Evolutionary conservation across 2,329 filamentous ascomycete genomes (phyloP), one percentile per base, ranked within the genome.

Genomic region (Didymosphaeria variabile): DNA sequence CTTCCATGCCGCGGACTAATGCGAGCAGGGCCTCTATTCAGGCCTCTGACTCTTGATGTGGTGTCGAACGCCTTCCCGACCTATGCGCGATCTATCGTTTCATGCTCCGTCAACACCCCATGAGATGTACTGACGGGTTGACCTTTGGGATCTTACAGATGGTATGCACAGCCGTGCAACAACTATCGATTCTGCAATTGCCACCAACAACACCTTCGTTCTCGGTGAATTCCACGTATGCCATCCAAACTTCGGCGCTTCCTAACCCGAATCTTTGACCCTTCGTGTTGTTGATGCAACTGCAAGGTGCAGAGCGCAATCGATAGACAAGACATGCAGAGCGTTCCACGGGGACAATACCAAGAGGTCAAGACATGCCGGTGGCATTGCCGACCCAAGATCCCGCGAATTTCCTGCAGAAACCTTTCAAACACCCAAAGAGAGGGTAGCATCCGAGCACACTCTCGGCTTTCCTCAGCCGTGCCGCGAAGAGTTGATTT

Each of bases 361-460:
- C 32, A 45, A 55, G 52, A 32, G 17, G 26, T 19, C 19, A 45
- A 32, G 52, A 45, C 36, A 55, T 55, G 52, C 26, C 6, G 21
- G 0, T 23, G 32, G 38, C 52, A 45, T 32, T 55, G 52, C 52
- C 52, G 52, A 55, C 52, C 52, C 52, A 55, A 45, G 52, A 45
- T 55, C 21, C 52, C 52, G 52, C 17, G 15, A 19, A 21, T 31
- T 21, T 9, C 38, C 9, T 55, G 52, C 52, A 55, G 23, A n/a
- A 19, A 34, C 3, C 3, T 5, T 17, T 19, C 26, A 15, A n/a
- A 9, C 23, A 34, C 40, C 38, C 15, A 44, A 45, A 4, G n/a
- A 9, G 40, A 8, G 6, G 52, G 26, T 5, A 15, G 9, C 5
- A 31, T 44, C 38, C 19, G 19, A 15, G 6, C 19, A 23, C 12